Percentiles rank a stretch among this genome's conserved stretches.
phyloP scores from a whole-genome alignment of 495 filamentous ascomycete genomes.

The Aspergillus conjunctus region DNA sequence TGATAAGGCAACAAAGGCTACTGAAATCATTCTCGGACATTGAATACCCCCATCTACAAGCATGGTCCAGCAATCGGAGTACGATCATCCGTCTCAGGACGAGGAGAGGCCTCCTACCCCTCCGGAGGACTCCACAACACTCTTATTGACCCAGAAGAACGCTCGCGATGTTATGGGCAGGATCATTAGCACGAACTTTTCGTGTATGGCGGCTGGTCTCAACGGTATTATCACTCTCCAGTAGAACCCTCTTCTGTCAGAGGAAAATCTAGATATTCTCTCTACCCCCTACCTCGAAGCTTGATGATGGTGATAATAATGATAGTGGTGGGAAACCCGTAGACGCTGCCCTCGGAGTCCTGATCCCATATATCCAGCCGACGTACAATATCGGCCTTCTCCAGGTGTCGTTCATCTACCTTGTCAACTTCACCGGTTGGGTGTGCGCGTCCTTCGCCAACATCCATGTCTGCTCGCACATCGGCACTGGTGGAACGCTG shows the following conservation, averaged over 20 bases:
- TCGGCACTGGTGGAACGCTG: slow-evolving; percentile 51
- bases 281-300: background rate
- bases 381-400: slow-evolving; percentile 49
- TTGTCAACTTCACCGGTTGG: slow-evolving; percentile 50
- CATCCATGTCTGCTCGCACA: slow-evolving; percentile 44
- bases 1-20: background rate
- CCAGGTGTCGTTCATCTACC: slow-evolving; percentile 51
- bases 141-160: slow-evolving; percentile 13
- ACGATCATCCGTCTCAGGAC: slow-evolving; percentile 8
- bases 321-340: background rate
- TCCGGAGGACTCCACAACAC: background rate
- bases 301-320: slow-evolving; percentile 6
- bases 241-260: background rate
- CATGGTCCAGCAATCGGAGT: slow-evolving; percentile 15
- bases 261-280: slow-evolving; percentile 1
- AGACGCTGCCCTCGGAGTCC: slow-evolving; percentile 53
- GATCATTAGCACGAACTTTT: slow-evolving; percentile 52
- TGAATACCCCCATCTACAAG: background rate
- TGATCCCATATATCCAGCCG: slow-evolving; percentile 56
- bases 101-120: slow-evolving; percentile 6
- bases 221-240: slow-evolving; percentile 32
- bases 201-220: slow-evolving; percentile 55
- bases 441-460: slow-evolving; percentile 50
- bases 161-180: slow-evolving; percentile 33
- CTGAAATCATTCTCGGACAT: background rate